These are phyloP conservation scores for Xylaria digitata DNA, from an alignment of 2,329 filamentous ascomycete species.

Conservation along the genomic window DNA sequence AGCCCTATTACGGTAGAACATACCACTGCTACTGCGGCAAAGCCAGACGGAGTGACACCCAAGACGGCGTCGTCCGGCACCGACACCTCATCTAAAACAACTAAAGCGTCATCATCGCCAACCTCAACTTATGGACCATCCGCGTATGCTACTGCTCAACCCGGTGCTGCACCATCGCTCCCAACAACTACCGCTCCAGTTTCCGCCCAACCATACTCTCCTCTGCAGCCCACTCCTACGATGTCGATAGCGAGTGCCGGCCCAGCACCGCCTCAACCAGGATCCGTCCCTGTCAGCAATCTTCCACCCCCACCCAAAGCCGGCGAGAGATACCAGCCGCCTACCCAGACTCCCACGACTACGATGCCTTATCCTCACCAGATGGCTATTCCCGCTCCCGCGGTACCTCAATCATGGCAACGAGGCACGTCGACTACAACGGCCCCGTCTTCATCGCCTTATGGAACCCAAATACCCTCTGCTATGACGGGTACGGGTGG, in stretches of 20 bases:
- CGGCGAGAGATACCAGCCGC: conserved; percentile 57
- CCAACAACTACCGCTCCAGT: conserved; percentile 57
- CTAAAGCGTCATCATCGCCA: conserved; percentile 42
- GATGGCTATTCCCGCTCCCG: conserved; percentile 64
- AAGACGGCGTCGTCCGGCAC: conserved; percentile 42
- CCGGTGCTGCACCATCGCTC: conserved; percentile 59
- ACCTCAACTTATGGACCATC: conserved; percentile 48
- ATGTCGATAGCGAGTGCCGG: conserved; percentile 47
- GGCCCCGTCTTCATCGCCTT: conserved; percentile 48
- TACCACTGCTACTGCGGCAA: conserved; percentile 49
- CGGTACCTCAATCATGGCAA: conserved; percentile 55
- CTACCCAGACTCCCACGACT: conserved; percentile 48
- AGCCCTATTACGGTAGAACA: conserved; percentile 61
- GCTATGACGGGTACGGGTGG: conserved; percentile 42
- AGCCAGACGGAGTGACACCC: conserved; percentile 56
- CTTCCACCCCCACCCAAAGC: conserved; percentile 65
- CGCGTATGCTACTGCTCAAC: conserved; percentile 58
- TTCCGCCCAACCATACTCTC: conserved; percentile 47
- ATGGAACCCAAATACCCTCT: conserved; percentile 42
- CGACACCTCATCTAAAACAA: conserved; percentile 36
- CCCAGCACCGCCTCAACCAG: conserved; percentile 68
- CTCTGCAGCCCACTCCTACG: conserved; percentile 58
- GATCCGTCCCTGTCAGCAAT: conserved; percentile 59
- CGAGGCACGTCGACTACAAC: conserved; percentile 58
- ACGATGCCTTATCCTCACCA: conserved; percentile 57